Evolutionary conservation across 75 land plant genomes (phyloP).

Genomic region (Picea glauca): DNA sequence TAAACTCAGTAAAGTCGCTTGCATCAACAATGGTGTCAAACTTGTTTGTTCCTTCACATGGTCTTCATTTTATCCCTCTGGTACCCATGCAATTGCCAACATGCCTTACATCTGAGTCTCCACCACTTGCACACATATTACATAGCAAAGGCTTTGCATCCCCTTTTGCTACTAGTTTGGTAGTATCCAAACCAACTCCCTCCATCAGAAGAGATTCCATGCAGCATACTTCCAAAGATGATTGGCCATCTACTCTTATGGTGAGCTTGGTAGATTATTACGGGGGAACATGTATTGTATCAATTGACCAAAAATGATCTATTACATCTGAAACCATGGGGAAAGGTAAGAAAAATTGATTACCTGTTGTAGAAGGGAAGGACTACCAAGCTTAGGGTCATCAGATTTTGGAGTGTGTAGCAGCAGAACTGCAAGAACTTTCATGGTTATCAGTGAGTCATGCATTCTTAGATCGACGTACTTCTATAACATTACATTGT

Average conservation of each 20-base stretch:
- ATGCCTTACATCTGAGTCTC: conserved; percentile 58
- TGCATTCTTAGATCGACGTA: conserved; percentile 51
- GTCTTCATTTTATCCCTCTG: conserved; percentile 57
- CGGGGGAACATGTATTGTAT: conserved; percentile 26
- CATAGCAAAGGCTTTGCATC: conserved; percentile 78
- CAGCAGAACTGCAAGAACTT: conserved; percentile 83
- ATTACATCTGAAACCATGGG: conserved; percentile 4
- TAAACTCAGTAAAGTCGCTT: conserved; percentile 64
- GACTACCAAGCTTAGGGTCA: conserved; percentile 57
- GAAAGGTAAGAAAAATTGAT: conserved; percentile 28
- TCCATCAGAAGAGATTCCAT: conserved; percentile 41
- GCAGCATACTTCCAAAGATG: conserved; percentile 40
- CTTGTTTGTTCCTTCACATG: conserved; percentile 77
- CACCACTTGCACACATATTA: conserved; percentile 69
- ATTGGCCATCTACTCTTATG: conserved; percentile 85
- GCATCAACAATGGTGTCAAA: conserved; percentile 65
- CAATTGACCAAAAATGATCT: conserved; percentile 23
- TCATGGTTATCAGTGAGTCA: conserved; percentile 94
- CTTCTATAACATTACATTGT: conserved; percentile 88
- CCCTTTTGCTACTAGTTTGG: conserved; percentile 88
- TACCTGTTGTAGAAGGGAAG: conserved; percentile 19
- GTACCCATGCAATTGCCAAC: conserved; percentile 57
- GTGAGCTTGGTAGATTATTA: conserved; percentile 78
- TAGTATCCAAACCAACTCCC: conserved; percentile 73
- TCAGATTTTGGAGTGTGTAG: conserved; percentile 54